Base-by-base conservation (phyloP, 345 rosid genomes). In the Fremontodendron californicum region DNA sequence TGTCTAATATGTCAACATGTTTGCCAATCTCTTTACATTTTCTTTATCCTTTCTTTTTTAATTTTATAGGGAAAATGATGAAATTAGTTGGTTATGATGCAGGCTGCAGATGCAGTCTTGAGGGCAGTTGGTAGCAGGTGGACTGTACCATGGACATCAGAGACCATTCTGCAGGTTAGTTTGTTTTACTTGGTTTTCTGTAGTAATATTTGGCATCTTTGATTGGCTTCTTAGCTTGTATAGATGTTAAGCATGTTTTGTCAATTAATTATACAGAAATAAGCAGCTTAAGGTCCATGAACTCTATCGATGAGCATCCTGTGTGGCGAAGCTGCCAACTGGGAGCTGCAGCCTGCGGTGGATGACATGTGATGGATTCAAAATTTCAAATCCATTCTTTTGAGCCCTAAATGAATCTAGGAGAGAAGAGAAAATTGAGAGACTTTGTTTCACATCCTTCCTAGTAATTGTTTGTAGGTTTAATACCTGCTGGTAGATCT, bases 111-210 rank as follows among this genome's bases (percentile, higher is more conserved):
- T 89, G 89, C 84, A 62, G 88, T 86, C 61, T 76, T 82, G 70
- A 85, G 79, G 62, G 97, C 91, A 74, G 83, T 91, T 78, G 99
- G 95, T 77, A 87, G 90, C 75, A 85, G 82, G 70, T 96, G 99
- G 99, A 85, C 89, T 33, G 99, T 96, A 73, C 99, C 98, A 48
- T 96, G 99, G 99, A 86, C 92, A 57, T 92, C 91, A 11, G 94
- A 92, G 90, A 96, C 97, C 75, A 94, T 96, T 76, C 39, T 92
- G 78, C 94, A 92, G 96, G 99, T 94, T 83, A 57, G 49, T 77
- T 37, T 81, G 33, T 68, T 61, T 25, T 27, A 76, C 75, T 29
- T 61, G 19, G 65, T 75, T 29, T 9, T 23, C 9, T 27, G 6
- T 65, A 37, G 66, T 29, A 62, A 61, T 37, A 63, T 64, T 64